These are phyloP conservation scores for Penicilliopsis zonata DNA, from an alignment of 495 filamentous ascomycete genomes.

Conservation along the genomic window DNA sequence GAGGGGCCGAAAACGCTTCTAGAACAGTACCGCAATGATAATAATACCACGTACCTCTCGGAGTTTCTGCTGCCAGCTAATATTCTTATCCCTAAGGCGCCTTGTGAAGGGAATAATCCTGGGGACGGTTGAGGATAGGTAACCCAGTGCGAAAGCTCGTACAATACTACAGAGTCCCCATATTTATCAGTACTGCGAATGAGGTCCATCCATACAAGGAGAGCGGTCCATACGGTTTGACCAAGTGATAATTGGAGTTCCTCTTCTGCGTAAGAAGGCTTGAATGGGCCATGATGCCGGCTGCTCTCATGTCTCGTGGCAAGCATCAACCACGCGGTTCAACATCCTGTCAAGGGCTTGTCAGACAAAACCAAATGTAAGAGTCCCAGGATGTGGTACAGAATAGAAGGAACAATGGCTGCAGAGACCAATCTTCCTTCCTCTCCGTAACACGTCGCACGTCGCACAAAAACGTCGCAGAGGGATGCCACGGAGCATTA, in stretches of 20 bases:
- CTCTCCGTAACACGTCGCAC: no score
- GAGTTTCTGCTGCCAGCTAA: conserved; percentile 23
- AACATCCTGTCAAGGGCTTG: no score
- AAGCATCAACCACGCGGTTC: background rate
- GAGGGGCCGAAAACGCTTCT: no score
- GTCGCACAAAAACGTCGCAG: no score
- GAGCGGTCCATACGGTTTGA: conserved; percentile 17
- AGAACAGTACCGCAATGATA: no score
- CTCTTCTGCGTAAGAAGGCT: conserved; percentile 14
- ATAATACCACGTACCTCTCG: conserved; percentile 25
- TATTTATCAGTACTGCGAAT: background rate
- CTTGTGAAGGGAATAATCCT: conserved; percentile 47
- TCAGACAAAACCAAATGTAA: no score
- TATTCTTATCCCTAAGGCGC: conserved; percentile 32
- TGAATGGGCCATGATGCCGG: conserved; percentile 19
- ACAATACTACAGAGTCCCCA: conserved; percentile 47
- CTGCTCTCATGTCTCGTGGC: conserved; percentile 14
- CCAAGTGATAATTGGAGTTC: conserved; percentile 9
- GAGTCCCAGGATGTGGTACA: no score
- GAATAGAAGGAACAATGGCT: no score
- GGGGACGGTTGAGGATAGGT: conserved; percentile 58
- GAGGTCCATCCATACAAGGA: no score
- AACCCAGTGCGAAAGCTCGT: conserved; percentile 65
- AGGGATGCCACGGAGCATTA: no score
- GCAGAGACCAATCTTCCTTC: no score